Evolutionary conservation across 306 rosid genomes (phyloP), one percentile per base, ranked within the genome.

Genomic region (Medicago arabica): DNA sequence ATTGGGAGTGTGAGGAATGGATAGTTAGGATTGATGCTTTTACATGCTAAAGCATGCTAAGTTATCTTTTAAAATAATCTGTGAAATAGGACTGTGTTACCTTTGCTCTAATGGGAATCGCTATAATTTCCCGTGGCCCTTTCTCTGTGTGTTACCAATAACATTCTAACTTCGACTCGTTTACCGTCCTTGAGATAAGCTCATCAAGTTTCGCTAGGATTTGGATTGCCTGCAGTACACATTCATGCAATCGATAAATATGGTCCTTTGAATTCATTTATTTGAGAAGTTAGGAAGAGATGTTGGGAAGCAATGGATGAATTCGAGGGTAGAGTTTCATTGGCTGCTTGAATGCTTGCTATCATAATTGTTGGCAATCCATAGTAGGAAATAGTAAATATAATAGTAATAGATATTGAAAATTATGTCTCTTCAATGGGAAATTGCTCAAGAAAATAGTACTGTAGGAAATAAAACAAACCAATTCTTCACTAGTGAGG

Each of bases 1-100:
- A 76, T 85, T 74, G 69, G 88, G 85, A 80, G 67, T 82, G 75
- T 40, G 86, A 74, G 78, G 70, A 84, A 74, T 85, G 87, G 92
- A 85, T 86, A 82, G 97, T 78, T 83, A 88, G 91, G 86, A 76
- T 89, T 78, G 88, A 74, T 85, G 85, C 85, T 85, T 85, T 74
- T 85, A 76, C 88, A 78, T 86, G 84, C 86, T 67, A 67, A 46
- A 85, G 88, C 89, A 78, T 91, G 88, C 62, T 80, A 75, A 89
- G 67, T 83, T 83, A 88, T 82, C 76, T 75, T 79, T 81, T 82
- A 85, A 89, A 92, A 92, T 88, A 89, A 92, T 83, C 85, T 78
- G 19, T 72, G 84, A 72, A 77, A 77, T 81, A 83, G 91, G 85
- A 75, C 83, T 78, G 25, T 80, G 86, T 73, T 84, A 77, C 86